phyloP scores from a whole-genome alignment of 2,329 filamentous ascomycete genomes.

The Chaetomiaceae sp. region DNA sequence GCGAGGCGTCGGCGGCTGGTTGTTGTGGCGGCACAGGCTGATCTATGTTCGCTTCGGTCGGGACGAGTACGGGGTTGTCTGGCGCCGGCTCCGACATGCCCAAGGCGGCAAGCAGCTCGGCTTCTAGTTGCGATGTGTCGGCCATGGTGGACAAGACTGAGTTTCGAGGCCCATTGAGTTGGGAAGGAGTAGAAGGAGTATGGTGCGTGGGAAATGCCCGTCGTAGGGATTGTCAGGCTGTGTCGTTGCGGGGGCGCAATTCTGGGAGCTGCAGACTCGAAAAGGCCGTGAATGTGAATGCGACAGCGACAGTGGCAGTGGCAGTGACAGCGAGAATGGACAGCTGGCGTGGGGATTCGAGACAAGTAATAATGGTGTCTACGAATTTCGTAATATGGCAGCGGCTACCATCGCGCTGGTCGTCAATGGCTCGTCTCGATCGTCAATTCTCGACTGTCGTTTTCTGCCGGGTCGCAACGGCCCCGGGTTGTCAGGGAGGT shows the following conservation, averaged over 20 bases:
- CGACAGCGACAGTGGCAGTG: too few relatives aligned
- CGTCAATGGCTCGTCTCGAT: too few relatives aligned
- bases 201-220: neutral
- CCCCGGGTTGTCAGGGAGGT: too few relatives aligned
- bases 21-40: constrained; percentile 3
- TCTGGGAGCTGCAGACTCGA: neutral
- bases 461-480: too few relatives aligned
- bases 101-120: constrained; percentile 25
- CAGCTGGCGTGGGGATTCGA: too few relatives aligned
- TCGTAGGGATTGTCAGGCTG: neutral
- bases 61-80: neutral
- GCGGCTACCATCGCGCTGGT: too few relatives aligned
- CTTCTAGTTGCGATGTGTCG: constrained; percentile 22
- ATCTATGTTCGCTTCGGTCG: neutral
- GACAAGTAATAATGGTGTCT: too few relatives aligned
- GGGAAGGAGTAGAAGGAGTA: too few relatives aligned
- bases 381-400: too few relatives aligned
- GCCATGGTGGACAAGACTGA: constrained; percentile 22
- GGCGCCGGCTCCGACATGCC: constrained; percentile 6
- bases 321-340: too few relatives aligned
- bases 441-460: neutral
- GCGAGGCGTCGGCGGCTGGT: neutral
- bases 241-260: constrained; percentile 8
- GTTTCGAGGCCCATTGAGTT: constrained; percentile 18
- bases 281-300: too few relatives aligned